Percentiles rank a stretch among this genome's conserved stretches.
phyloP scores from a whole-genome alignment of 768 basidiomycete genomes.

The Collybia mongolica region DNA sequence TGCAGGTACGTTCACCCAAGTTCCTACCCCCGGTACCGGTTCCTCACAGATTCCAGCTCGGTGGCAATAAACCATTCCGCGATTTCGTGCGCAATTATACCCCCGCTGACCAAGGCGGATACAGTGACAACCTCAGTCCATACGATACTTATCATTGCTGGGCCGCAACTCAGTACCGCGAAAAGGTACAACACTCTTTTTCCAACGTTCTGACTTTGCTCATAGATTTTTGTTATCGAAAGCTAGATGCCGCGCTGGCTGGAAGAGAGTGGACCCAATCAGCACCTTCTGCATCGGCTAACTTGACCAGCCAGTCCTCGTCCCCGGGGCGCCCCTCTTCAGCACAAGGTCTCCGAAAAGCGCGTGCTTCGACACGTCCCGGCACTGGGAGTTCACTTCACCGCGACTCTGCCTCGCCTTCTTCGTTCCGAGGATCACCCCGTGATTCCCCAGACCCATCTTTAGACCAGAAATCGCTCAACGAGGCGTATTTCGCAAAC shows the following conservation, averaged over 20 bases:
- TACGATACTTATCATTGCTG: constrained; percentile 89
- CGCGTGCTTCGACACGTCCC: constrained; percentile 68
- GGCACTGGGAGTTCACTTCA: constrained; percentile 44
- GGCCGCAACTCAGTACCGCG: constrained; percentile 93
- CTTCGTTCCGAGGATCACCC: constrained; percentile 47
- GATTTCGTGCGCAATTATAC: constrained; percentile 73
- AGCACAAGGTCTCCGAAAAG: constrained; percentile 84
- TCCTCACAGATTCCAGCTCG: constrained; percentile 49
- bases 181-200: constrained; percentile 62
- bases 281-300: constrained; percentile 53
- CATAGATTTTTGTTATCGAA: constrained; percentile 17
- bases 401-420: constrained; percentile 56
- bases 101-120: constrained; percentile 67
- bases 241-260: constrained; percentile 79
- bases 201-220: constrained; percentile 7
- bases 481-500: constrained; percentile 84
- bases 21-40: constrained; percentile 1
- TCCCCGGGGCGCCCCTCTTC: constrained; percentile 66
- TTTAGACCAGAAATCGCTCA: constrained; percentile 68
- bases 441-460: constrained; percentile 42
- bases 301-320: constrained; percentile 35
- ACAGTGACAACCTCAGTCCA: constrained; percentile 56
- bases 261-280: constrained; percentile 81
- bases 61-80: constrained; percentile 84
- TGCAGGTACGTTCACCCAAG: constrained; percentile 63